phyloP scores from a whole-genome alignment of 192 early-diverging fungal species.

The Backusella westeae region DNA sequence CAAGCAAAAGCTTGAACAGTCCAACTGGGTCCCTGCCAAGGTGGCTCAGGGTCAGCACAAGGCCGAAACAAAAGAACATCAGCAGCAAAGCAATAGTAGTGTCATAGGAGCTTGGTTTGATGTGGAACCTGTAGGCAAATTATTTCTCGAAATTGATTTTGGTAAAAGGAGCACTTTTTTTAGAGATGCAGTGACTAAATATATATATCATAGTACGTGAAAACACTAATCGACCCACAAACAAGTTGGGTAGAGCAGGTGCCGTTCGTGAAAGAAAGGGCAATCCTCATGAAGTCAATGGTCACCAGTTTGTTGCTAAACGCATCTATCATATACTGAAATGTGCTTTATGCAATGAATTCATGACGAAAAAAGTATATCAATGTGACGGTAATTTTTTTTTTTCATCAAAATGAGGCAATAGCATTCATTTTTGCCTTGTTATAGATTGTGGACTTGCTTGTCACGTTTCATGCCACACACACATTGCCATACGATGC shows the following conservation, averaged over 20 bases:
- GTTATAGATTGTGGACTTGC: slow-evolving; percentile 84
- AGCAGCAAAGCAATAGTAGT: slow-evolving; percentile 23
- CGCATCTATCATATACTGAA: slow-evolving; percentile 97
- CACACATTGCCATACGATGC: slow-evolving; percentile 83
- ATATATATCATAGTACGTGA: slow-evolving; percentile 22
- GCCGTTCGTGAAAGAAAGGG: slow-evolving; percentile 80
- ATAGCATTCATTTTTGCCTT: not conserved
- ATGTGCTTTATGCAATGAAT: slow-evolving; percentile 92
- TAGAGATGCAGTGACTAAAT: too few species aligned
- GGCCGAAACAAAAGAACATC: not conserved
- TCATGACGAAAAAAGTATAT: slow-evolving; percentile 85
- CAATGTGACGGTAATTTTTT: slow-evolving; percentile 78
- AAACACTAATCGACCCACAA: slow-evolving; percentile 43
- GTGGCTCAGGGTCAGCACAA: slow-evolving; percentile 18
- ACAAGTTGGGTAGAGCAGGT: slow-evolving; percentile 65
- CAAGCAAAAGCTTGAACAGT: slow-evolving; percentile 61
- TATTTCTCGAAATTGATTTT: slow-evolving; percentile 84
- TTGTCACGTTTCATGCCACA: slow-evolving; percentile 89
- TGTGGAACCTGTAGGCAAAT: slow-evolving; percentile 89
- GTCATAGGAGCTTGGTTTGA: slow-evolving; percentile 78
- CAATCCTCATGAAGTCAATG: slow-evolving; percentile 79
- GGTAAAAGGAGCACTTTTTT: slow-evolving; percentile 33
- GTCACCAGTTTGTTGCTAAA: slow-evolving; percentile 87
- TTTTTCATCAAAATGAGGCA: too few species aligned
- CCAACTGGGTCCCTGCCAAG: slow-evolving; percentile 49